These are phyloP conservation scores for Synchytrium microbalum DNA, from an alignment of 371 early-diverging fungal genomes.

Conservation along the genomic window DNA sequence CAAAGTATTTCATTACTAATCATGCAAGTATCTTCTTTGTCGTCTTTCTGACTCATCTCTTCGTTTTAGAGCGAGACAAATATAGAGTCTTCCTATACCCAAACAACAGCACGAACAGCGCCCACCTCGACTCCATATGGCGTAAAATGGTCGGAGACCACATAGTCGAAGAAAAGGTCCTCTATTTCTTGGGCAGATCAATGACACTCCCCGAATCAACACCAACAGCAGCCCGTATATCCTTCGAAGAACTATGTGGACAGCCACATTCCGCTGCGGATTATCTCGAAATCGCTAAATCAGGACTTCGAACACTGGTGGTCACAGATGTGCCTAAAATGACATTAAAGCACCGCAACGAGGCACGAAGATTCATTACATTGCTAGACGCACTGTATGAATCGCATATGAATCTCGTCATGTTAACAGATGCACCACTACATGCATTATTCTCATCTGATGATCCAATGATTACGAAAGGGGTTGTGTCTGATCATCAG, in stretches of 20 bases:
- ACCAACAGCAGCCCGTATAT: slow-evolving; percentile 55
- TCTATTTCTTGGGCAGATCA: slow-evolving; percentile 62
- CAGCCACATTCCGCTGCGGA: slow-evolving; percentile 77
- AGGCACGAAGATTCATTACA: slow-evolving; percentile 89
- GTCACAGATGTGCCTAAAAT: slow-evolving; percentile 82
- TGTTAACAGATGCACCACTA: slow-evolving; percentile 63
- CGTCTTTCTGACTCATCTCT: background rate
- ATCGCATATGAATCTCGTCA: slow-evolving; percentile 22
- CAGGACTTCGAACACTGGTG: slow-evolving; percentile 60
- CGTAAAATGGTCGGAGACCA: background rate
- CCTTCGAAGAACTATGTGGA: slow-evolving; percentile 77
- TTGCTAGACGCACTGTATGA: slow-evolving; percentile 91
- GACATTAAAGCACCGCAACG: slow-evolving; percentile 64
- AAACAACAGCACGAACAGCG: background rate
- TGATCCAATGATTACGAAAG: slow-evolving; percentile 16
- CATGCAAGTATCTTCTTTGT: slow-evolving; percentile 6
- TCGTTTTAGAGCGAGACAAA: slow-evolving; percentile 15
- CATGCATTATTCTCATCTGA: slow-evolving; percentile 59
- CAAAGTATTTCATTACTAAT: slow-evolving; percentile 12
- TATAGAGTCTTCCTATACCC: slow-evolving; percentile 8
- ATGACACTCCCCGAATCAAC: slow-evolving; percentile 20
- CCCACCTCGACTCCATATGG: background rate
- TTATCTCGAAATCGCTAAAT: slow-evolving; percentile 66
- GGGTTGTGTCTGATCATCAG: slow-evolving; percentile 23
- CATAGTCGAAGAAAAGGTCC: slow-evolving; percentile 24